Evolutionary conservation across 177 flowering plant genomes (phyloP), one percentile per base, ranked within the genome.

Genomic region (Tripterygium wilfordii): DNA sequence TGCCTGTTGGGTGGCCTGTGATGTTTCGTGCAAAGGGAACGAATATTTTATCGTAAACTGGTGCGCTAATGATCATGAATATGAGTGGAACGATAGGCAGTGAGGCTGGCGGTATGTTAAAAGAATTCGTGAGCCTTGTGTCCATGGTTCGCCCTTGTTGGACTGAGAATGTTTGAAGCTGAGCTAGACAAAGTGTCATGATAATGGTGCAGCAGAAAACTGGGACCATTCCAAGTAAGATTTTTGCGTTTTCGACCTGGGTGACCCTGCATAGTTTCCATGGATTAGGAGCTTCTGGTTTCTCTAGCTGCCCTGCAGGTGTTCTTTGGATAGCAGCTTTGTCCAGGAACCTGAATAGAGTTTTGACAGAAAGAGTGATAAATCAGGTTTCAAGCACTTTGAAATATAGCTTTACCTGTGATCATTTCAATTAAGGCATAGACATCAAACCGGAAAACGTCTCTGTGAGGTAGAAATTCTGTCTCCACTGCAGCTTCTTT

Each of bases 191-290:
- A 10, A 80, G 74, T 70, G 79, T 84, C 71, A 82, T 74, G 9
- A 84, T 57, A 31, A 84, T 82, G n/a, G 92, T 84, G 75, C 84
- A 75, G n/a, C 74, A 76, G 17, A 84, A 73, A 19, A 84, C 77
- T 0, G 92, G 92, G 31, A 82, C 20, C 16, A 82, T 73, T 21
- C 77, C 71, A 33, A 78, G 28, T 22, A 83, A 45, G 23, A 67
- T 72, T 64, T 83, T 83, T 19, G 15, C 42, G 5, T 57, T 42
- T 15, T 57, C 54, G 3, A 57, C 48, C 10, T 48, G 54, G 1
- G 23, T 32, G 17, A 40, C 26, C 3, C 35, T 41, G 46, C 54
- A 56, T 2, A 36, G 15, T 9, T 2, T 18, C 42, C 53, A 38
- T 8, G 39, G 31, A 4, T 5, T 19, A 5, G 36, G 17, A 18